Percentiles rank a stretch among this genome's conserved stretches.
Evolutionary conservation across 75 land plant genomes (phyloP).

Genomic region (Isoetes taiwanensis): DNA sequence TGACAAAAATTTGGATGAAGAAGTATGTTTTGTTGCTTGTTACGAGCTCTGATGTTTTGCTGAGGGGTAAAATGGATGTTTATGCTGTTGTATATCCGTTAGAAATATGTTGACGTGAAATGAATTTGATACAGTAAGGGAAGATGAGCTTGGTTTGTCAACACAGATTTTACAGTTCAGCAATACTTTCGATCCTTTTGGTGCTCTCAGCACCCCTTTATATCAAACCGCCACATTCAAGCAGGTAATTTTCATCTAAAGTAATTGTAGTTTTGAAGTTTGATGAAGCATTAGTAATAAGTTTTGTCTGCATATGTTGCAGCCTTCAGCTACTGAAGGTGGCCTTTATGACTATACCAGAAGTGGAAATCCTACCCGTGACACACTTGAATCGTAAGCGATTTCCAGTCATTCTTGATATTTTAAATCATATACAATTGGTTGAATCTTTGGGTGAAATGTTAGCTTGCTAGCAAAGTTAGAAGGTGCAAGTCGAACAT

Average conservation of each 20-base stretch:
- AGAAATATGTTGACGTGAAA: too few relatives aligned
- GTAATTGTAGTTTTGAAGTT: too few relatives aligned
- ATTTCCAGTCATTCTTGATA: not conserved
- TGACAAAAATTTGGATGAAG: too few relatives aligned
- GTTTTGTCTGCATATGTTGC: slow-evolving; percentile 8
- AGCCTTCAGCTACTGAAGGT: slow-evolving; percentile 76
- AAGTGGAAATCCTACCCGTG: slow-evolving; percentile 94
- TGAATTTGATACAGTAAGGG: slow-evolving; percentile 4
- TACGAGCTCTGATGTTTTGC: too few relatives aligned
- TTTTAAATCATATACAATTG: not conserved
- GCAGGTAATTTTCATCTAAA: slow-evolving; percentile 65
- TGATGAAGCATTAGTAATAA: not conserved
- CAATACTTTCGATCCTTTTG: slow-evolving; percentile 68
- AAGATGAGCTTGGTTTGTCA: slow-evolving; percentile 48
- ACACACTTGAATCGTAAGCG: slow-evolving; percentile 56
- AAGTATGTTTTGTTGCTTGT: too few relatives aligned
- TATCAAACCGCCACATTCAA: slow-evolving; percentile 95
- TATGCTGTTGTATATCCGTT: too few relatives aligned
- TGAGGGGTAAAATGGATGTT: too few relatives aligned
- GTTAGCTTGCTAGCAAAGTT: slow-evolving; percentile 84
- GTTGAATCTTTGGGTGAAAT: not conserved
- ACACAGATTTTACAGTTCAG: slow-evolving; percentile 57
- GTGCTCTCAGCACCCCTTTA: slow-evolving; percentile 74
- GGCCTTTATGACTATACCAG: slow-evolving; percentile 95
- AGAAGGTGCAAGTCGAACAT: slow-evolving; percentile 80